Conservation (phyloP, 2,329 filamentous ascomycete species). For the Myriosclerotinia duriaeana region DNA sequence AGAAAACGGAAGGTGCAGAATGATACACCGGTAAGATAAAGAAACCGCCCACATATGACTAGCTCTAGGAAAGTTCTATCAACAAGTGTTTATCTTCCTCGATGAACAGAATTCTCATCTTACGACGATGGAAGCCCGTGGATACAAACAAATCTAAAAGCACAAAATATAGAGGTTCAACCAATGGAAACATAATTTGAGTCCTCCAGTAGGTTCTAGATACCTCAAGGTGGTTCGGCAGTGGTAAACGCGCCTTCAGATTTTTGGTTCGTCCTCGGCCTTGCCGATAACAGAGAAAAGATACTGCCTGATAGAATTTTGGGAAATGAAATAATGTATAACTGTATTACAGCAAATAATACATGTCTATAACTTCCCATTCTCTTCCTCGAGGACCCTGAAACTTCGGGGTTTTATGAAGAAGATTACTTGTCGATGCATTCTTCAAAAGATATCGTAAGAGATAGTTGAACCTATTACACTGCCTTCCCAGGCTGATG, state of each 20-base stretch:
- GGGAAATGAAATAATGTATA: neutral
- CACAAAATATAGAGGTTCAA: neutral
- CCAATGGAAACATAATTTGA: neutral
- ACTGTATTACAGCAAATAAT: neutral
- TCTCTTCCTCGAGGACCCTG: neutral
- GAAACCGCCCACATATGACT: too few species aligned
- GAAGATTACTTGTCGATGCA: too few species aligned
- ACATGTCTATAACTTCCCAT: too few species aligned
- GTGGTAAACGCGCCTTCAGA: neutral
- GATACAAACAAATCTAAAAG: neutral
- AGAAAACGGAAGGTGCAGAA: too few species aligned
- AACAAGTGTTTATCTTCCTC: too few species aligned
- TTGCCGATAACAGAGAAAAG: neutral
- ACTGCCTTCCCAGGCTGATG: neutral
- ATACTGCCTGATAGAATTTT: too few species aligned
- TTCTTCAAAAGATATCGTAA: neutral
- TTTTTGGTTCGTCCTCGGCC: neutral
- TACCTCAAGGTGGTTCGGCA: neutral
- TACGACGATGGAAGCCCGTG: neutral
- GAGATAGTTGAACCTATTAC: neutral
- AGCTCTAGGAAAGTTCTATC: too few species aligned
- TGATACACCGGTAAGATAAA: too few species aligned
- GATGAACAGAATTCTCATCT: too few species aligned
- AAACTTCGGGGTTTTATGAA: neutral
- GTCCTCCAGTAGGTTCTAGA: neutral